Base-by-base conservation (phyloP, 495 filamentous ascomycete genomes). In the Darksidea phi region DNA sequence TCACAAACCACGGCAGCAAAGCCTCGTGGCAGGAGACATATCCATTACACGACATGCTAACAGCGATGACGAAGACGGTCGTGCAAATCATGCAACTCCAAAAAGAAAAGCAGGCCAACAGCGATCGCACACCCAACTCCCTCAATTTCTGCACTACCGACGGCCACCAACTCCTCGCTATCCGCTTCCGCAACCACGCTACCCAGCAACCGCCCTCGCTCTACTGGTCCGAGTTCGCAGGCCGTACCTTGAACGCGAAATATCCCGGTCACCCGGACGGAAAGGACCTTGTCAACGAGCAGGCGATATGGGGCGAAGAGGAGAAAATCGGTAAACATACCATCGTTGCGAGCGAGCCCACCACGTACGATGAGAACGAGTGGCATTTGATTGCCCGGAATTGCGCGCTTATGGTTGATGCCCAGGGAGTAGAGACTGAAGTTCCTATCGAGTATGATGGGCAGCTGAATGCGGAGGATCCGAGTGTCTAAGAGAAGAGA, bases 321-420 rank as follows among this genome's bases (percentile, higher is more conserved):
- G 73, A 71, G 26, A 67, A 67, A 18, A 76, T 78, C 67, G 78
- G 77, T 6, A 72, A 67, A 32, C 79, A 82, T 64, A 69, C 77
- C 6, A 81, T 82, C 63, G 68, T 82, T 34, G 77, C 78, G 15
- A 79, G 77, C 56, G 79, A 82, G 67, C 79, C 79, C 20, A 76
- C 71, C 6, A 81, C 79, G 34, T 79, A 78, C 57, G 71, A 77
- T 25, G 54, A 69, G 37, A 67, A 69, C 36, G 77, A 82, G 46
- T 81, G 79, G 79, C 63, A 72, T 54, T 63, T 80, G 55, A 76
- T 82, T 41, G 67, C 66, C 21, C 73, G 71, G 68, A 82, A 82
- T 62, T 54, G 57, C 25, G 57, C 62, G 5, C 48, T 77, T 15
- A 52, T 61, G 20, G 74, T 68, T 10, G 65, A 72, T 48, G 64